phyloP scores from a whole-genome alignment of 768 basidiomycete species.

The Kondoa malvinella region DNA sequence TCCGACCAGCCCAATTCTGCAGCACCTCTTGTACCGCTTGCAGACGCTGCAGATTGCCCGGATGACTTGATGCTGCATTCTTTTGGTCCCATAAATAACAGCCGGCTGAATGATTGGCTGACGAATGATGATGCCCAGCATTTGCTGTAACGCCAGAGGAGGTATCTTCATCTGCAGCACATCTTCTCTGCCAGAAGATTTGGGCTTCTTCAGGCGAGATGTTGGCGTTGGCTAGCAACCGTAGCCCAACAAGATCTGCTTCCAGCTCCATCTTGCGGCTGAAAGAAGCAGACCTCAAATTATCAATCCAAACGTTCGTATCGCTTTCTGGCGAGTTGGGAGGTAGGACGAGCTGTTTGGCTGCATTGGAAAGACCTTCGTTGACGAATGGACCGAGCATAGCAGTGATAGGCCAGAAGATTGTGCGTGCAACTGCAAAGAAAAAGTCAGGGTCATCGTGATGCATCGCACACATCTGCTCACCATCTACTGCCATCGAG shows the following conservation, averaged over 20 bases:
- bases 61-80: neutral
- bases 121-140: neutral
- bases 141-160: conserved; percentile 21
- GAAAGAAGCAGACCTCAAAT: conserved; percentile 24
- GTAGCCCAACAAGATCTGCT: conserved; percentile 32
- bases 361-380: conserved; percentile 69
- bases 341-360: conserved; percentile 30
- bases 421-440: conserved; percentile 21
- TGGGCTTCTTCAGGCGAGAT: conserved; percentile 72
- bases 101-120: conserved; percentile 10
- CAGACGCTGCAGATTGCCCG: conserved; percentile 22
- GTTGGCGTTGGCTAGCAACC: conserved; percentile 72
- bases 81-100: neutral
- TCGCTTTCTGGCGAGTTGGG: neutral
- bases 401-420: conserved; percentile 29
- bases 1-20: neutral
- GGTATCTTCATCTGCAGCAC: conserved; percentile 27
- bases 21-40: conserved; percentile 31
- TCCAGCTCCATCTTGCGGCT: conserved; percentile 58
- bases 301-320: conserved; percentile 42
- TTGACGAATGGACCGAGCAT: conserved; percentile 79
- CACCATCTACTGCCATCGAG: conserved; percentile 22
- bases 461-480: neutral
- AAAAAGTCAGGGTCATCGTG: conserved; percentile 22
- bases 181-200: conserved; percentile 54